Conservation (phyloP, 208 protist species). For the Sergeia podlipaevii region DNA sequence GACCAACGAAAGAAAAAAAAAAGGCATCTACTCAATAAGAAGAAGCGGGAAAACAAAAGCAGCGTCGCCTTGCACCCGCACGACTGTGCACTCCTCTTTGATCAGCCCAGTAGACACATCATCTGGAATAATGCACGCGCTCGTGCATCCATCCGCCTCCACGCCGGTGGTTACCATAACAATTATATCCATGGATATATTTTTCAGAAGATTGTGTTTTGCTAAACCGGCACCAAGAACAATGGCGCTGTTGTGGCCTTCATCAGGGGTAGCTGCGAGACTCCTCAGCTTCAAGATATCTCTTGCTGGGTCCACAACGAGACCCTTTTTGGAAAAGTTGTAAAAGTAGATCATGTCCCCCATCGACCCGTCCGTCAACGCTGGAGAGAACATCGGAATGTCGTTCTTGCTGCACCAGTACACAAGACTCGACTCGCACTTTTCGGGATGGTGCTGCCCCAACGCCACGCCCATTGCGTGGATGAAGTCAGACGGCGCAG, state of each 20-base stretch:
- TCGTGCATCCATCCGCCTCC: conserved; percentile 83
- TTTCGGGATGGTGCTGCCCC: conserved; percentile 68
- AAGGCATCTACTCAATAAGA: conserved; percentile 21
- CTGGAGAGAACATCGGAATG: conserved; percentile 99
- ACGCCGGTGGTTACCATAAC: conserved; percentile 81
- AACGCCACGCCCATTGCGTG: conserved; percentile 93
- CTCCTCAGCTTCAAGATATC: conserved; percentile 75
- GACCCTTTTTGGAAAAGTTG: conserved; percentile 95
- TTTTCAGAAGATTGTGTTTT: conserved; percentile 76
- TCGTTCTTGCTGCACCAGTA: conserved; percentile 98
- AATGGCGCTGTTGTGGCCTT: conserved; percentile 47
- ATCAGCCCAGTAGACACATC: conserved; percentile 61
- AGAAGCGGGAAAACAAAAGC: conserved; percentile 85
- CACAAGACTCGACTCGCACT: conserved; percentile 93
- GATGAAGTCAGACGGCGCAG: conserved; percentile 97
- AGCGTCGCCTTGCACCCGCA: conserved; percentile 86
- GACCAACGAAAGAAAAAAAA: too few relatives aligned
- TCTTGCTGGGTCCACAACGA: conserved; percentile 95
- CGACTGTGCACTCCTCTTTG: conserved; percentile 34
- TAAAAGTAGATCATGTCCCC: conserved; percentile 99
- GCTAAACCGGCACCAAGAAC: conserved; percentile 81
- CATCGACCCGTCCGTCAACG: conserved; percentile 98
- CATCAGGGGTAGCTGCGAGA: conserved; percentile 8
- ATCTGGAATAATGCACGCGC: conserved; percentile 65
- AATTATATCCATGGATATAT: conserved; percentile 50